phyloP scores from a whole-genome alignment of 768 basidiomycete genomes.

The Hypholoma fasciculare region DNA sequence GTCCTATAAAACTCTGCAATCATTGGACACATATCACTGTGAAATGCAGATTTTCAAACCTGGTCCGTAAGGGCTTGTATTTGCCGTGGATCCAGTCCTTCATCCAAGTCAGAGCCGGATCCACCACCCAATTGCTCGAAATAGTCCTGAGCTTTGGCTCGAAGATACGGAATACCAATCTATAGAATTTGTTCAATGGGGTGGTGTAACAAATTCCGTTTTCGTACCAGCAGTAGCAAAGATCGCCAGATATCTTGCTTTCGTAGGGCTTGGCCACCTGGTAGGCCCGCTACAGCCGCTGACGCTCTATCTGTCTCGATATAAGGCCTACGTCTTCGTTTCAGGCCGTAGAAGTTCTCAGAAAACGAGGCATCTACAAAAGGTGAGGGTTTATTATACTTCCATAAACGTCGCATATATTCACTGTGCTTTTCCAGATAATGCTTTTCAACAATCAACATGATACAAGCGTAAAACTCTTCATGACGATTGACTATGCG shows the following conservation, averaged over 20 bases:
- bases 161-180: conserved; percentile 88
- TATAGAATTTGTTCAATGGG: conserved; percentile 24
- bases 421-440: conserved; percentile 86
- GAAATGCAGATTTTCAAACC: conserved; percentile 32
- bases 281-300: conserved; percentile 66
- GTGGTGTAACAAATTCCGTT: background rate
- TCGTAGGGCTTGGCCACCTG: conserved; percentile 65
- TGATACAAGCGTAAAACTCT: conserved; percentile 88
- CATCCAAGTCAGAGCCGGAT: conserved; percentile 63
- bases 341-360: conserved; percentile 95
- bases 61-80: conserved; percentile 50
- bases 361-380: conserved; percentile 85
- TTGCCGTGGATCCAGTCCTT: conserved; percentile 44
- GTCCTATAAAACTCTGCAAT: conserved; percentile 50
- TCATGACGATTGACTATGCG: conserved; percentile 93
- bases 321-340: conserved; percentile 70
- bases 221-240: conserved; percentile 73
- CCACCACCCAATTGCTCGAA: conserved; percentile 91
- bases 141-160: conserved; percentile 88
- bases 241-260: conserved; percentile 72
- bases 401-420: conserved; percentile 19
- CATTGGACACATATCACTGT: background rate
- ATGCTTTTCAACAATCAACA: conserved; percentile 89
- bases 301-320: conserved; percentile 68
- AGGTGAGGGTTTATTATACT: background rate